Percentiles rank a stretch among this genome's conserved stretches.
These are phyloP conservation scores for Eucalyptus pauciflora DNA, from an alignment of 345 rosid species.

Conservation along the genomic window DNA sequence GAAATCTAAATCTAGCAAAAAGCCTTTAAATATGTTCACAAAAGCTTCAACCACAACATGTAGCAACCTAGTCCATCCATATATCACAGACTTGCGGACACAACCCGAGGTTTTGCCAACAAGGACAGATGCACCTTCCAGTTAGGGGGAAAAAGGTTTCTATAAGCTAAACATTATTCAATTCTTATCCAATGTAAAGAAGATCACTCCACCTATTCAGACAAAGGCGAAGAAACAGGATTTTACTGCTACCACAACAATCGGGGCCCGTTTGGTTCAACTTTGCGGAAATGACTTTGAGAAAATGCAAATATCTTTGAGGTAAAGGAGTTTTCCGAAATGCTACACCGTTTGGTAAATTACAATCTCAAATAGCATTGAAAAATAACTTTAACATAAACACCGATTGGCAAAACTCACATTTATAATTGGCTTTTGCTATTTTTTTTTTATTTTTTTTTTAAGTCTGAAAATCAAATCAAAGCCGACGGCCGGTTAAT, in stretches of 20 bases:
- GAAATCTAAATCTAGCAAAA: neutral
- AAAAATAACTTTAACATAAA: too few species aligned
- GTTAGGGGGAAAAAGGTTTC: neutral
- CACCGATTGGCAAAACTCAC: too few species aligned
- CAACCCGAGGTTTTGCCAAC: neutral
- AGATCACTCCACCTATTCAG: neutral
- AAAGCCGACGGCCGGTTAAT: too few species aligned
- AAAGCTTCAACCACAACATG: neutral
- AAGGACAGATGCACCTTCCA: neutral
- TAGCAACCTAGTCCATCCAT: neutral
- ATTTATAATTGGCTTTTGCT: too few species aligned
- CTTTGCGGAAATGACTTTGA: too few species aligned
- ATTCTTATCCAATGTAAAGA: neutral
- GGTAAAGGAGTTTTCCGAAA: too few species aligned
- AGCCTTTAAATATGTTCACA: neutral
- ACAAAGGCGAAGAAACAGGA: neutral
- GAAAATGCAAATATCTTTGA: too few species aligned
- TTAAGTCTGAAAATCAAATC: too few species aligned
- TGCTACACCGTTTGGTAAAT: too few species aligned
- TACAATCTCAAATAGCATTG: too few species aligned
- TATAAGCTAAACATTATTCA: neutral
- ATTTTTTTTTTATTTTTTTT: too few species aligned
- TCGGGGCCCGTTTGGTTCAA: too few species aligned
- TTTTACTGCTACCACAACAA: neutral
- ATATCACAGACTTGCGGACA: neutral